A percentile compares a stretch with the other conserved stretches of the same genome.
phyloP scores from a whole-genome alignment of 192 early-diverging fungal genomes.

The Backusella mclennaniae region DNA sequence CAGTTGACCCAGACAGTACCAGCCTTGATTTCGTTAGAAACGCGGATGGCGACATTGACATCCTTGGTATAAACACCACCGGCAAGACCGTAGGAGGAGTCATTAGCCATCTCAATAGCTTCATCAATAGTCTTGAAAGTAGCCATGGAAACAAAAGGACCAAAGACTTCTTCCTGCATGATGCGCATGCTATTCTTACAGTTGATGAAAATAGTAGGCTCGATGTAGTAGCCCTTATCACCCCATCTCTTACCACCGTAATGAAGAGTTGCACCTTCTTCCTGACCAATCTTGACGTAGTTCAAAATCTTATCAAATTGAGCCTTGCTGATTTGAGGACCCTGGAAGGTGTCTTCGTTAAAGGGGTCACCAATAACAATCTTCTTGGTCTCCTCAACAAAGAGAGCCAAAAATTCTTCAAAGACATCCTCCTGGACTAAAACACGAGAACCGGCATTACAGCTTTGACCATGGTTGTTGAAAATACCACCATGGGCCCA shows the following conservation, averaged over 20 bases:
- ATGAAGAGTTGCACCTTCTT: slow-evolving; percentile 11
- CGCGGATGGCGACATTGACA: slow-evolving; percentile 52
- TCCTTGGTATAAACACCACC: slow-evolving; percentile 73
- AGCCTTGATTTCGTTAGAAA: slow-evolving; percentile 60
- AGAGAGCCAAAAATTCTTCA: slow-evolving; percentile 28
- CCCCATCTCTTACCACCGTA: slow-evolving; percentile 31
- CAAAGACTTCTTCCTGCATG: slow-evolving; percentile 81
- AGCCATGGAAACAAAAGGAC: slow-evolving; percentile 73
- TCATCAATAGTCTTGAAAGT: slow-evolving; percentile 77
- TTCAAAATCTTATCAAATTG: slow-evolving; percentile 56
- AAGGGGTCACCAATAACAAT: slow-evolving; percentile 45
- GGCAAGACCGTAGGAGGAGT: slow-evolving; percentile 66
- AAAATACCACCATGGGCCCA: slow-evolving; percentile 30
- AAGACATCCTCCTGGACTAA: slow-evolving; percentile 53
- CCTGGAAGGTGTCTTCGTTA: slow-evolving; percentile 38
- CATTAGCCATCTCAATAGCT: slow-evolving; percentile 64
- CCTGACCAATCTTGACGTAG: slow-evolving; percentile 15
- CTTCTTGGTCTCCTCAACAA: slow-evolving; percentile 15
- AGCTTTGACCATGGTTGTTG: slow-evolving; percentile 49
- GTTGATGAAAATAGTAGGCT: slow-evolving; percentile 71
- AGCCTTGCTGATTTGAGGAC: slow-evolving; percentile 52
- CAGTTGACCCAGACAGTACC: slow-evolving; percentile 82
- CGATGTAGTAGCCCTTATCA: slow-evolving; percentile 66
- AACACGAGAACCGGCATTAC: slow-evolving; percentile 49
- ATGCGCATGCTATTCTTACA: slow-evolving; percentile 39